These are phyloP conservation scores for Lunasporangiospora selenospora DNA, from an alignment of 192 early-diverging fungal genomes.

Conservation along the genomic window DNA sequence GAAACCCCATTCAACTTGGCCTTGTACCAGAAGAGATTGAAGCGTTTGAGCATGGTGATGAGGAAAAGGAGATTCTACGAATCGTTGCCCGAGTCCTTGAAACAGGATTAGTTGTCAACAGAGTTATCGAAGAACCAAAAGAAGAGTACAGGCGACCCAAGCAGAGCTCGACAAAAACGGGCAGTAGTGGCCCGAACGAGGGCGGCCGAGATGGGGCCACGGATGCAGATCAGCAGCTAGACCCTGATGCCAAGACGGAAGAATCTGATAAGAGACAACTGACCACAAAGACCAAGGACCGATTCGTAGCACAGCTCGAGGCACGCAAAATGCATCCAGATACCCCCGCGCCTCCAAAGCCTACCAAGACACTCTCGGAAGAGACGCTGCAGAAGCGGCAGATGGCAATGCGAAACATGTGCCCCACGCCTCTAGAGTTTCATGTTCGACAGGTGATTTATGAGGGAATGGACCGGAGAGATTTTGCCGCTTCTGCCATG, in stretches of 20 bases:
- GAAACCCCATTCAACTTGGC: constrained; percentile 30
- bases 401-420: constrained; percentile 32
- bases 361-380: constrained; percentile 3
- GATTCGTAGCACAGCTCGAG: constrained; percentile 22
- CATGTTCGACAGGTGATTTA: constrained; percentile 34
- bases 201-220: neutral
- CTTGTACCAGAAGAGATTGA: constrained; percentile 11
- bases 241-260: too few species aligned
- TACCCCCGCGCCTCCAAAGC: neutral
- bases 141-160: constrained; percentile 23
- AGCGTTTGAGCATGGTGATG: constrained; percentile 18
- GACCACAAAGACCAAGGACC: constrained; percentile 25
- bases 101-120: constrained; percentile 26
- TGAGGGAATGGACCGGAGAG: constrained; percentile 4
- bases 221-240: constrained; percentile 1
- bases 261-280: neutral
- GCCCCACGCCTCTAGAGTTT: constrained; percentile 9
- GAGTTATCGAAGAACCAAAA: constrained; percentile 1
- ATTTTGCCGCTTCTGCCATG: neutral
- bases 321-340: constrained; percentile 4
- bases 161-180: neutral
- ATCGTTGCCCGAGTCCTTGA: constrained; percentile 27
- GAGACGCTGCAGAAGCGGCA: constrained; percentile 4
- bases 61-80: constrained; percentile 15
- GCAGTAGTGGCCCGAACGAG: neutral